These are phyloP conservation scores for Venturia oleaginea DNA, from an alignment of 2,329 filamentous ascomycete genomes.

Conservation along the genomic window DNA sequence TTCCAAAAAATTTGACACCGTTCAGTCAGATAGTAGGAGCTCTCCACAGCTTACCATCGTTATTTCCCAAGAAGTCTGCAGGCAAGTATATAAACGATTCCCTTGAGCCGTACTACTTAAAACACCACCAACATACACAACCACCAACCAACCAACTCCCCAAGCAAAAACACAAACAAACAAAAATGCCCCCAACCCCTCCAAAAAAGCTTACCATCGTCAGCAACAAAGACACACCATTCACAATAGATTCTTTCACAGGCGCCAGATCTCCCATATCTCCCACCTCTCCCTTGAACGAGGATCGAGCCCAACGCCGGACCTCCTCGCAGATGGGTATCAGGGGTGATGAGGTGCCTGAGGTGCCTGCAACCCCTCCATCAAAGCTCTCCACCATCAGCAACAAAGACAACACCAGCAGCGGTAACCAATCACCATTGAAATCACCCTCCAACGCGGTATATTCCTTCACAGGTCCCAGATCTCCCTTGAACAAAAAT, in stretches of 20 bases:
- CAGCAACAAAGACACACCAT: not conserved
- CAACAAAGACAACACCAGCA: not conserved
- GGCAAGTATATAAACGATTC: not conserved
- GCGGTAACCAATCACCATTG: not conserved
- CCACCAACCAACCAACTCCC: not conserved
- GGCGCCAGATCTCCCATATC: too few species aligned
- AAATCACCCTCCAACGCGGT: not conserved
- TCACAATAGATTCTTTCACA: too few species aligned
- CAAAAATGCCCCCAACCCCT: not conserved
- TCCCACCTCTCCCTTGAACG: not conserved
- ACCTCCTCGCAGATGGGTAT: too few species aligned
- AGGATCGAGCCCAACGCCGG: too few species aligned
- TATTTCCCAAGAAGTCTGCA: too few species aligned
- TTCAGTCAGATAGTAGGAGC: too few species aligned
- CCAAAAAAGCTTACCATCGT: not conserved
- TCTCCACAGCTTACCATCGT: too few species aligned
- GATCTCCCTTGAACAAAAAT: too few species aligned
- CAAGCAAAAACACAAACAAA: not conserved
- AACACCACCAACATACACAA: not conserved
- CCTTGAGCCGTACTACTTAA: not conserved
- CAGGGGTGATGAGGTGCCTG: too few species aligned
- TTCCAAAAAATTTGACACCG: too few species aligned
- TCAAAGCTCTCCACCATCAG: not conserved
- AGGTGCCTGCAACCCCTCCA: too few species aligned
- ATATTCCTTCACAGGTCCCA: not conserved